Conservation (phyloP, 106 monocot genomes). For the Triglochin maritima region DNA sequence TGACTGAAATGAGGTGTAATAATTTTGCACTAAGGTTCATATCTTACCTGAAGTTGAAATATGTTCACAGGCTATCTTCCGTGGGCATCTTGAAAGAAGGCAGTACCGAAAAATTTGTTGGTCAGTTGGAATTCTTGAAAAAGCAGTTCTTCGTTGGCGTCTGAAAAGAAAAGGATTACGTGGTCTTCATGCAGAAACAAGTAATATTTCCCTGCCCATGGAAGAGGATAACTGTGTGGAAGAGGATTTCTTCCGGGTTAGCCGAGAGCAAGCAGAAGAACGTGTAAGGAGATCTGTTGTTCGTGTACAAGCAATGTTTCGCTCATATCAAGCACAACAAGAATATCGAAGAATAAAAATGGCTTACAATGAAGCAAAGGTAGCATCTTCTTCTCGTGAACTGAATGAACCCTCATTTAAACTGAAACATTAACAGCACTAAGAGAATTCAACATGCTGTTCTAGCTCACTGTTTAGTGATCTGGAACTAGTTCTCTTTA, state of each 20-base stretch:
- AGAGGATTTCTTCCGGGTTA: slow-evolving; percentile 68
- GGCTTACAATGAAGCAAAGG: slow-evolving; percentile 57
- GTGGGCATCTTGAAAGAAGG: slow-evolving; percentile 63
- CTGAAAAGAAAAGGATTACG: slow-evolving; percentile 77
- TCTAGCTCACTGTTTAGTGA: neutral
- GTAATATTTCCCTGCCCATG: slow-evolving; percentile 5
- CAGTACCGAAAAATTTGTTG: slow-evolving; percentile 71
- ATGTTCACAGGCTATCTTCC: slow-evolving; percentile 46
- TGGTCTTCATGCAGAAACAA: slow-evolving; percentile 45
- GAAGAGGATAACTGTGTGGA: slow-evolving; percentile 39
- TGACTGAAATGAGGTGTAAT: no score
- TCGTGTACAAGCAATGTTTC: slow-evolving; percentile 88
- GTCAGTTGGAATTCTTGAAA: slow-evolving; percentile 95
- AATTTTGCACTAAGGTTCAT: neutral
- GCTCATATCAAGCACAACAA: slow-evolving; percentile 87
- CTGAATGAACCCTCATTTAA: neutral
- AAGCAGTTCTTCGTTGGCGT: slow-evolving; percentile 86
- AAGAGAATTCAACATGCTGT: neutral
- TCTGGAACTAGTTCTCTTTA: no score
- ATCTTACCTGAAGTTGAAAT: neutral
- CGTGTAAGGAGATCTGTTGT: slow-evolving; percentile 69
- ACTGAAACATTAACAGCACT: neutral
- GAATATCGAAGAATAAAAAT: slow-evolving; percentile 83
- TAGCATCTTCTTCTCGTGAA: slow-evolving; percentile 5
- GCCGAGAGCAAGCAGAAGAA: slow-evolving; percentile 84